Base-by-base conservation (phyloP, 192 early-diverging fungal genomes). In the Rhizoclosmatium sp. region DNA sequence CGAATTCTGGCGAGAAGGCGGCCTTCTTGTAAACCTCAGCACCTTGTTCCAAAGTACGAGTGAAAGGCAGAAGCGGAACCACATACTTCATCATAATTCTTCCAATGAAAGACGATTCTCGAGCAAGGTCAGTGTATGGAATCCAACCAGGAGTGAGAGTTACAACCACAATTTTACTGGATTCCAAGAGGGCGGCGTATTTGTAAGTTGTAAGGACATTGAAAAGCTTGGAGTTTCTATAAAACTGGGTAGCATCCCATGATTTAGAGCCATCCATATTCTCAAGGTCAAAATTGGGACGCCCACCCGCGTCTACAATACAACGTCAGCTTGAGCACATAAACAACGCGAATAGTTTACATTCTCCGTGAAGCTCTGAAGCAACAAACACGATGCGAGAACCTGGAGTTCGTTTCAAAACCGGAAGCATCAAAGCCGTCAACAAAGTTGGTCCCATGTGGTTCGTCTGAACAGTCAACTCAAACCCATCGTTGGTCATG, bases 191-290 rank as follows among this genome's bases (percentile, higher is more conserved):
- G 16, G 16, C 21, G 19, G 21, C 58, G 19, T n/a, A 59, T n/a
- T 59, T 3, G 58, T 59, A 59, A 21, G 19, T 59, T 59, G 58
- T 3, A 21, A 59, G 58, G 3, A 59, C 58, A 59, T 59, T 59
- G 58, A 59, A 59, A n/a, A 59, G 58, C 58, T 59, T 59, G 19
- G 58, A 59, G 58, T 59, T 59, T 16, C 58, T 16, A 21, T 59
- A 59, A 59, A 59, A 59, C 19, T n/a, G 58, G 3, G 21, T 59
- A 2, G 58, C 16, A 21, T 59, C 58, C 19, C 21, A 59, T 16
- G 21, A 21, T 59, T 2, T 59, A 0, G 58, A 16, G 58, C 58
- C 58, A 21, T 59, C 58, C 58, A 59, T 59, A 21, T 59, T 59
- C 19, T 59, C 21, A n/a, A 59, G 21, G 21, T 59, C 58, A 59